Evolutionary conservation across 495 filamentous ascomycete species (phyloP).

Genomic region (Penicillium macrosclerotiorum): DNA sequence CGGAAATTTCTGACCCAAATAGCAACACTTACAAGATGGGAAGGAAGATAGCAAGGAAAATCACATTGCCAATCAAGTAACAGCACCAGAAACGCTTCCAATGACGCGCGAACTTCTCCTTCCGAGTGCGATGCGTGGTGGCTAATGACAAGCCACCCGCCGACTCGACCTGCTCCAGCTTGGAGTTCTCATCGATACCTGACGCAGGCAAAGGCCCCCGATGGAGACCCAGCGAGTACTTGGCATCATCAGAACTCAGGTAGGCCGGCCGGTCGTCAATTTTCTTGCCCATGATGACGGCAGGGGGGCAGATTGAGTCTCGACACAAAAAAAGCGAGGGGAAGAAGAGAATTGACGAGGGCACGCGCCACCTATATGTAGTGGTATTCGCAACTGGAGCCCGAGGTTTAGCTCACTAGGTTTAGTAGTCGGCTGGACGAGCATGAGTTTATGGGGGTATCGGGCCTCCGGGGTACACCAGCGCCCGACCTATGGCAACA

Average conservation of each 20-base stretch:
- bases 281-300: constrained; percentile 23
- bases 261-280: constrained; percentile 27
- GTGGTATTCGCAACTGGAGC: background rate
- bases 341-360: background rate
- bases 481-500: no score
- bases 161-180: constrained; percentile 31
- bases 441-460: background rate
- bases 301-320: background rate
- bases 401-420: no score
- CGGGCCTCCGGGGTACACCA: constrained; percentile 1
- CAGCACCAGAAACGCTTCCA: constrained; percentile 45
- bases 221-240: constrained; percentile 34
- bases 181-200: constrained; percentile 13
- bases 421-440: no score
- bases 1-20: no score
- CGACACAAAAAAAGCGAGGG: background rate
- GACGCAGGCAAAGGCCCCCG: constrained; percentile 31
- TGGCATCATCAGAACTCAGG: constrained; percentile 30
- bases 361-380: constrained; percentile 1
- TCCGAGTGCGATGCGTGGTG: constrained; percentile 22
- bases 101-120: constrained; percentile 31
- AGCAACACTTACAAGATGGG: constrained; percentile 34
- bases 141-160: constrained; percentile 30
- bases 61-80: constrained; percentile 24
- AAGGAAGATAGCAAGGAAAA: constrained; percentile 36